Evolutionary conservation across 1,284 basidiomycete genomes (phyloP).

Genomic region (Malassezia furfur): DNA sequence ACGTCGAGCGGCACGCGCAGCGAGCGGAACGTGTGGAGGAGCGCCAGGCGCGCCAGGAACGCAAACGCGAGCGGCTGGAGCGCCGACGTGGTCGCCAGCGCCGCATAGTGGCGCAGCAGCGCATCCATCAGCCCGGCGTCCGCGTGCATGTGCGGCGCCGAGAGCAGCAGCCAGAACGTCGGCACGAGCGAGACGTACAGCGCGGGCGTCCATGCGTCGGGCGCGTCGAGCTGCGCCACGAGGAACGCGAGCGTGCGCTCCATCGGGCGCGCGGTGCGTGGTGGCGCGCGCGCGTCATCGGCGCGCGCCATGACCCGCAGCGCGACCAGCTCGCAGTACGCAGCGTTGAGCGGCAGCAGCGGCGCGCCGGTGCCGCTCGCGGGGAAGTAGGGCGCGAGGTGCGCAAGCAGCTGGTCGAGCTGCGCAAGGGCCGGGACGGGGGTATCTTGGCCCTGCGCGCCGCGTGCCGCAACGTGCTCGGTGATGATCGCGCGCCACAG

Average conservation of each 20-base stretch:
- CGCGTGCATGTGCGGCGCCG: neutral
- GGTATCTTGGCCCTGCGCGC: neutral
- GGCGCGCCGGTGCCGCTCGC: neutral
- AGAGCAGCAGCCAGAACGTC: conserved; percentile 15
- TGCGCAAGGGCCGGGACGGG: neutral
- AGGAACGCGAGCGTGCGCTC: conserved; percentile 3
- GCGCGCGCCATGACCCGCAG: neutral
- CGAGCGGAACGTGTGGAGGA: conserved; percentile 8
- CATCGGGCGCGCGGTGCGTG: neutral
- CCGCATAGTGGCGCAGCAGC: neutral
- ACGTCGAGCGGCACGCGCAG: neutral
- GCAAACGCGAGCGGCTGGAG: conserved; percentile 8
- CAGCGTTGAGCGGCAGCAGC: conserved; percentile 3
- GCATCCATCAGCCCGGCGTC: neutral
- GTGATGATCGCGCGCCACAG: conserved; percentile 11
- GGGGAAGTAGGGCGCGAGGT: conserved; percentile 14
- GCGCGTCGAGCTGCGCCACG: neutral
- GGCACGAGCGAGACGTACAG: conserved; percentile 9
- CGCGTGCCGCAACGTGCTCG: neutral
- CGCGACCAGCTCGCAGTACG: conserved; percentile 15
- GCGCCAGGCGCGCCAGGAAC: conserved; percentile 11
- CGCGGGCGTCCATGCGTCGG: neutral
- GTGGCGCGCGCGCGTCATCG: neutral
- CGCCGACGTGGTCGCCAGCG: neutral
- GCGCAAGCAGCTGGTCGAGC: conserved; percentile 5